Evolutionary conservation across 202 grass and related monocot genomes (phyloP).

Genomic region (Alloteropsis angusta): DNA sequence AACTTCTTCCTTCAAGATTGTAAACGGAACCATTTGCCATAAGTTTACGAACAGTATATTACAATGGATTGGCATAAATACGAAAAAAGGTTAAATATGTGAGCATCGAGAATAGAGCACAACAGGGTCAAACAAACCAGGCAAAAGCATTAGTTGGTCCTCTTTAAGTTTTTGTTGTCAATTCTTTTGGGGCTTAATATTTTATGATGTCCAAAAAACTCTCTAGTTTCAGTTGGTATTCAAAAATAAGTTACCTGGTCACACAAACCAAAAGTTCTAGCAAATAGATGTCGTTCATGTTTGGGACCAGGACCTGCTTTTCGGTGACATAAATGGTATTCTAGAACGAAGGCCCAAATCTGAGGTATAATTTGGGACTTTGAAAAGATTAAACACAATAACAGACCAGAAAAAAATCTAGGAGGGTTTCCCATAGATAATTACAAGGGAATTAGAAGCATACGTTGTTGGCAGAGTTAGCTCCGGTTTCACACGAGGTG

Average conservation of each 20-base stretch:
- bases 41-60: background rate
- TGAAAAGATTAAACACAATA: background rate
- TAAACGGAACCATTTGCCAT: background rate
- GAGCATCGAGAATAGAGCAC: background rate
- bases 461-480: conserved; percentile 76
- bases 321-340: no score
- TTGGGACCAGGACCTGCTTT: no score
- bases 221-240: background rate
- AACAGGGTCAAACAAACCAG: background rate
- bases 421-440: conserved; percentile 8
- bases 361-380: background rate
- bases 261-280: no score
- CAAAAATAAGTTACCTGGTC: background rate
- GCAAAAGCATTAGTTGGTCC: background rate
- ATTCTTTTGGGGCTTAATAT: background rate
- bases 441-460: conserved; percentile 15
- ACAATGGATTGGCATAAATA: background rate
- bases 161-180: background rate
- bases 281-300: no score
- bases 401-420: background rate
- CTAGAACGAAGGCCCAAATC: background rate
- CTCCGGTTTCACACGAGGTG: conserved; percentile 71
- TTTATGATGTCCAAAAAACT: background rate
- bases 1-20: background rate
- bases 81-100: background rate